These are phyloP conservation scores for Neurospora sp. DNA, from an alignment of 495 filamentous ascomycete genomes.

Conservation along the genomic window DNA sequence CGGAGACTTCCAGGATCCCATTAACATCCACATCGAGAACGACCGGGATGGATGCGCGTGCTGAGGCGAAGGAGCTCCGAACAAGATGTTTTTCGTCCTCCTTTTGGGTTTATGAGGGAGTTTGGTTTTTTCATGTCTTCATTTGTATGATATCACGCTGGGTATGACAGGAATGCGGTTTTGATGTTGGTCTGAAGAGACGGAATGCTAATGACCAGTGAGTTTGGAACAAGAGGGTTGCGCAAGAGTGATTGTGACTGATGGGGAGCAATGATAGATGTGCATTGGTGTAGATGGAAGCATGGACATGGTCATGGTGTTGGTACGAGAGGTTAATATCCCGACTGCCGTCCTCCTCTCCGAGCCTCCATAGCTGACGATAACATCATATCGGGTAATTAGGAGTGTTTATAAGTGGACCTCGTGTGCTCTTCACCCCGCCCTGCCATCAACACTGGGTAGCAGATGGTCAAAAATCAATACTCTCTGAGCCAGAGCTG, in stretches of 20 bases:
- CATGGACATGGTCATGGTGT: constrained; percentile 1
- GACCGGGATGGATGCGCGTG: constrained; percentile 89
- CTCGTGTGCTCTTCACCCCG: not conserved
- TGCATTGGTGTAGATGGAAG: constrained; percentile 9
- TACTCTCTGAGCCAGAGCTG: not conserved
- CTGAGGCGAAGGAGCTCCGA: constrained; percentile 25
- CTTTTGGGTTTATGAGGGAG: constrained; percentile 1
- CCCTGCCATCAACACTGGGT: not conserved
- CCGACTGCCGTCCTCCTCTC: not conserved
- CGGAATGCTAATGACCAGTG: constrained; percentile 3
- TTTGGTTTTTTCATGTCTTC: not conserved
- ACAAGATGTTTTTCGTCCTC: not conserved
- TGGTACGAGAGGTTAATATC: not conserved
- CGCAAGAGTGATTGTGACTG: not conserved
- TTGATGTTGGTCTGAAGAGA: constrained; percentile 7
- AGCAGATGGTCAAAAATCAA: not conserved
- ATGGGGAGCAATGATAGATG: constrained; percentile 4
- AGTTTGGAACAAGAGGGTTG: not conserved
- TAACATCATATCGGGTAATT: not conserved
- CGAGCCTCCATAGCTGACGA: not conserved
- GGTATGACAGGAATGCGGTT: constrained; percentile 10
- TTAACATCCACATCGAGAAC: constrained; percentile 91
- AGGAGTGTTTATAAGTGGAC: not conserved
- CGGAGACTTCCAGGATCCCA: constrained; percentile 91
- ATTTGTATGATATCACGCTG: constrained; percentile 25